Percentiles rank a stretch among this genome's conserved stretches.
phyloP scores from a whole-genome alignment of 2,329 filamentous ascomycete species.

The Neonectria ditissima region DNA sequence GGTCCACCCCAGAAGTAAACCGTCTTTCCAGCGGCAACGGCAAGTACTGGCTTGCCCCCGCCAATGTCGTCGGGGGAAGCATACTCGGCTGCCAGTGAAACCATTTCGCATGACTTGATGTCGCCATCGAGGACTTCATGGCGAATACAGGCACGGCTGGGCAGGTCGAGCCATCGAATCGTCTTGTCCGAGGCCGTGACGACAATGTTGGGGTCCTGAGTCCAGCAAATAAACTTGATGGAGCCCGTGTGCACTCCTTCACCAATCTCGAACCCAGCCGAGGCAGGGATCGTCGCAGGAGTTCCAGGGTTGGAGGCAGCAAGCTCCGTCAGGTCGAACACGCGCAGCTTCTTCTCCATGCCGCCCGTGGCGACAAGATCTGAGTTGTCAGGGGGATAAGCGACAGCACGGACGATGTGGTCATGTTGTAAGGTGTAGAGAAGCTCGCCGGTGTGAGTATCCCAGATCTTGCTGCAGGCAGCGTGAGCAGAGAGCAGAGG shows the following conservation, averaged over 20 bases:
- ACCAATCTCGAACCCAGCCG: slow-evolving; percentile 86
- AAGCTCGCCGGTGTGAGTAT: slow-evolving; percentile 92
- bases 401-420: slow-evolving; percentile 94
- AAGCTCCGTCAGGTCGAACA: slow-evolving; percentile 84
- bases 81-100: slow-evolving; percentile 70
- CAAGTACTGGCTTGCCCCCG: slow-evolving; percentile 78
- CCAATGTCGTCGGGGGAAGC: slow-evolving; percentile 72
- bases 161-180: slow-evolving; percentile 93
- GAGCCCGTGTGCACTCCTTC: slow-evolving; percentile 84
- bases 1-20: slow-evolving; percentile 91
- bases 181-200: slow-evolving; percentile 94
- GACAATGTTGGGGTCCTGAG: slow-evolving; percentile 85
- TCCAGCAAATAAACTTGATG: slow-evolving; percentile 98
- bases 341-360: slow-evolving; percentile 94
- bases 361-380: slow-evolving; percentile 94
- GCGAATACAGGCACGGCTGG: slow-evolving; percentile 78
- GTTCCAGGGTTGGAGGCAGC: slow-evolving; percentile 54
- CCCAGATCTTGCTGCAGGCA: slow-evolving; percentile 87
- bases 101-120: slow-evolving; percentile 93
- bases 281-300: slow-evolving; percentile 65
- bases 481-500: slow-evolving; percentile 45
- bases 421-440: slow-evolving; percentile 89
- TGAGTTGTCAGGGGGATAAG: slow-evolving; percentile 84
- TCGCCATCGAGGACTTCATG: slow-evolving; percentile 84
- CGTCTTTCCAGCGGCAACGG: slow-evolving; percentile 92